Percentiles rank a stretch among this genome's conserved stretches.
Conservation (phyloP, 257 asterid species). For the Knoxia roxburghii region DNA sequence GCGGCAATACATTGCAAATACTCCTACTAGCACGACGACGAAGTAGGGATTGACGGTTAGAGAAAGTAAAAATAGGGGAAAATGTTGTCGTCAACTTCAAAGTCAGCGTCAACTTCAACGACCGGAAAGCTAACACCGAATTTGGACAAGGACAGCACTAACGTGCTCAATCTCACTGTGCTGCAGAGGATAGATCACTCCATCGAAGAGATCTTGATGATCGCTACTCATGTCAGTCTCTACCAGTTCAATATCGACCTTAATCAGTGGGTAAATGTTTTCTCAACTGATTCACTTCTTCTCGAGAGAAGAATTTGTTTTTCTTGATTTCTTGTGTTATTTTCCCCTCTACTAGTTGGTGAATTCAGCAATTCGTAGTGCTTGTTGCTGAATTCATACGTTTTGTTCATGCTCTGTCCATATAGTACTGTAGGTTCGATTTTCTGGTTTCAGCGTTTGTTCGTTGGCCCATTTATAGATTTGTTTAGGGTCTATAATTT, state of each 20-base stretch:
- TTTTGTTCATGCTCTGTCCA: background rate
- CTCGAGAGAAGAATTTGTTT: background rate
- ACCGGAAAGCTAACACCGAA: conserved; percentile 55
- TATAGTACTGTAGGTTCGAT: background rate
- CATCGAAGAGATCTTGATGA: conserved; percentile 63
- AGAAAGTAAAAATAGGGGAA: background rate
- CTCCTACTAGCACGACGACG: no score
- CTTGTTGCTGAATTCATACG: background rate
- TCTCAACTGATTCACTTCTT: background rate
- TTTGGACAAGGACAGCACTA: conserved; percentile 56
- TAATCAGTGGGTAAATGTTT: conserved; percentile 57
- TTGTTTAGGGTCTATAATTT: background rate
- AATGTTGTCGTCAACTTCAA: conserved; percentile 19
- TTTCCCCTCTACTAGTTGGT: no score
- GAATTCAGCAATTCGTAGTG: background rate
- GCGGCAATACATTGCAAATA: background rate
- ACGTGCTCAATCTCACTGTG: conserved; percentile 61
- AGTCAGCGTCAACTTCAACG: background rate
- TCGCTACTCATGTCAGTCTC: conserved; percentile 62
- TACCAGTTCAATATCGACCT: conserved; percentile 57
- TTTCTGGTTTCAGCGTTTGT: background rate
- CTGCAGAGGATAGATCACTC: conserved; percentile 68
- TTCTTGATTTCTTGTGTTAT: background rate
- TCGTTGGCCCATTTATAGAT: background rate
- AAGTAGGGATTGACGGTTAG: conserved; percentile 13